A percentile compares a stretch with the other conserved stretches of the same genome.
phyloP scores from a whole-genome alignment of 2,329 filamentous ascomycete genomes.

The Aspergillus viridinutans region DNA sequence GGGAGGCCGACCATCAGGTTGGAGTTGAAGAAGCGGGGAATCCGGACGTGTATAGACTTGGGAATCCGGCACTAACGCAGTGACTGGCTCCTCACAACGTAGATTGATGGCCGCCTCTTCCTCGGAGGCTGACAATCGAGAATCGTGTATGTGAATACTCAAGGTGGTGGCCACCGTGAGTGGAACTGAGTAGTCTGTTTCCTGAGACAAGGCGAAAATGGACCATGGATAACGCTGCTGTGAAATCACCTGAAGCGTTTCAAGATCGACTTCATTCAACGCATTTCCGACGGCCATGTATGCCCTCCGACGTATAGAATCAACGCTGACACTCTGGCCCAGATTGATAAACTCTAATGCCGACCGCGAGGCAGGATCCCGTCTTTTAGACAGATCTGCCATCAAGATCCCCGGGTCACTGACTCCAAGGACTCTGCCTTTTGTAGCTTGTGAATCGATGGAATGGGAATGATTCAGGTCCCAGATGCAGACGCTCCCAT shows the following conservation, averaged over 20 bases:
- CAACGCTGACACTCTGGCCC: slow-evolving; percentile 78
- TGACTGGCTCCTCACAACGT: slow-evolving; percentile 29
- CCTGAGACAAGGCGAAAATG: slow-evolving; percentile 73
- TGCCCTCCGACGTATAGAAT: slow-evolving; percentile 62
- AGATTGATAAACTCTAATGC: slow-evolving; percentile 45
- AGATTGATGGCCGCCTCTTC: slow-evolving; percentile 33
- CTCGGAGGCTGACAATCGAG: slow-evolving; percentile 45
- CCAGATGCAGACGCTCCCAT: slow-evolving; percentile 86
- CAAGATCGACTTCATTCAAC: slow-evolving; percentile 77
- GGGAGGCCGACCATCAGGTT: slow-evolving; percentile 32
- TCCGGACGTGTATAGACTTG: slow-evolving; percentile 30
- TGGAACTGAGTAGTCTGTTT: slow-evolving; percentile 62
- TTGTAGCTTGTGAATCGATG: slow-evolving; percentile 36
- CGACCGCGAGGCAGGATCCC: slow-evolving; percentile 24
- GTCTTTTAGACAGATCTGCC: slow-evolving; percentile 63
- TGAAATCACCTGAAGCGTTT: slow-evolving; percentile 65
- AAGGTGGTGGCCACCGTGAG: slow-evolving; percentile 79
- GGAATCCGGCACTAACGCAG: slow-evolving; percentile 23
- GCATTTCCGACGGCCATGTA: slow-evolving; percentile 76
- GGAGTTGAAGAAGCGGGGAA: slow-evolving; percentile 29
- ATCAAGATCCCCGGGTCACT: slow-evolving; percentile 67
- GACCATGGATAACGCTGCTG: slow-evolving; percentile 72
- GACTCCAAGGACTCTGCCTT: slow-evolving; percentile 57
- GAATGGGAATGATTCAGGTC: slow-evolving; percentile 54
- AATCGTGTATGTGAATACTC: slow-evolving; percentile 79